A percentile compares a stretch with the other conserved stretches of the same genome.
These are phyloP conservation scores for Paramecium pentaurelia DNA, from an alignment of 73 alveolate species.

Conservation along the genomic window DNA sequence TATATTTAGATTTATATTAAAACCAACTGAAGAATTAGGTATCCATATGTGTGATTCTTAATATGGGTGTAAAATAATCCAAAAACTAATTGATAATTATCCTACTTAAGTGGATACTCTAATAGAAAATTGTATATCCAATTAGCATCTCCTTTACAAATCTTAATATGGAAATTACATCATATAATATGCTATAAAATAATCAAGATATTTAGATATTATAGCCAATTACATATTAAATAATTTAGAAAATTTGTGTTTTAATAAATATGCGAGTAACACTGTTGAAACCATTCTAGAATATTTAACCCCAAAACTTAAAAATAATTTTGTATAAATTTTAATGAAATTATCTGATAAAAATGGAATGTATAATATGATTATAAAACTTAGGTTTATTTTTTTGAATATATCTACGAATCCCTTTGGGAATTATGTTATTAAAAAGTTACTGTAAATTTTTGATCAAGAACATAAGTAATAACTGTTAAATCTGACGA, in stretches of 20 bases:
- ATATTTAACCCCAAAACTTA: background rate
- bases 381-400: background rate
- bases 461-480: background rate
- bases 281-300: background rate
- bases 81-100: background rate
- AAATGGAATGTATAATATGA: background rate
- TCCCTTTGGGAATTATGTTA: conserved; percentile 34
- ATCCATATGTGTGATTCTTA: background rate
- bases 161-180: background rate
- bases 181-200: background rate
- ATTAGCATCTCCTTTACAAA: background rate
- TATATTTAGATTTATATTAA: background rate
- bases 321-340: background rate
- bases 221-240: background rate
- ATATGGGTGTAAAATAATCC: conserved; percentile 34
- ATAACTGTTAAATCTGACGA: background rate
- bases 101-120: background rate
- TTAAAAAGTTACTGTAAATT: background rate
- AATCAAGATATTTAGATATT: background rate
- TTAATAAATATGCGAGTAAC: conserved; percentile 34
- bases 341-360: background rate
- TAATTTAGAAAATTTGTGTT: background rate
- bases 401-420: background rate
- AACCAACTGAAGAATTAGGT: background rate
- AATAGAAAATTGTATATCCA: background rate